phyloP scores from a whole-genome alignment of 1,139 yeast genomes.

The Diutina pseudorugosa region DNA sequence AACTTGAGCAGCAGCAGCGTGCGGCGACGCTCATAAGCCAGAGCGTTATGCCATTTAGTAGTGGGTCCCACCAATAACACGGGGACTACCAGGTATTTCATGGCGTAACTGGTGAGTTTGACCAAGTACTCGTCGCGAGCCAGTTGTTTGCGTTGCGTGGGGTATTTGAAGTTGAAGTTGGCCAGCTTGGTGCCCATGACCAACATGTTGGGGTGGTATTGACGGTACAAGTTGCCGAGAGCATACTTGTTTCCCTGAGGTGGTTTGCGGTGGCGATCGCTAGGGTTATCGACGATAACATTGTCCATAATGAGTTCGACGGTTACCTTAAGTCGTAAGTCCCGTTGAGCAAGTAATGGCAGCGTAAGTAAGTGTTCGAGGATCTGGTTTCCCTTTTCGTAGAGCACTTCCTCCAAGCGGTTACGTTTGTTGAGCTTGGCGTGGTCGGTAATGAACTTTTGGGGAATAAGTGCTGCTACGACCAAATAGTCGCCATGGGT shows the following conservation, averaged over 20 bases:
- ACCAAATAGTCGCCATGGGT: conserved; percentile 29
- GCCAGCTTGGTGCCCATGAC: conserved; percentile 24
- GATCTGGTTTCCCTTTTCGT: not conserved
- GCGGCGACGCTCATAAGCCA: not conserved
- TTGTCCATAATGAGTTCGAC: not conserved
- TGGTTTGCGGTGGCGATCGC: not conserved
- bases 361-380: not conserved
- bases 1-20: not conserved
- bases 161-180: conserved; percentile 33
- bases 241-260: conserved; percentile 21
- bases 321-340: not conserved
- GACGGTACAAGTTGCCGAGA: conserved; percentile 24
- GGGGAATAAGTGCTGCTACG: conserved; percentile 14
- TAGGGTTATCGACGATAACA: not conserved
- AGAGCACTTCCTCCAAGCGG: not conserved
- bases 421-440: not conserved
- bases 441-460: not conserved
- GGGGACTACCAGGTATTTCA: conserved; percentile 31
- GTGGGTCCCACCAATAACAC: conserved; percentile 23
- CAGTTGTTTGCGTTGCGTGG: conserved; percentile 9
- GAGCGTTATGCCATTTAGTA: not conserved
- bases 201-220: conserved; percentile 30
- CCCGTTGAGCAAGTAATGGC: not conserved
- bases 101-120: conserved; percentile 26
- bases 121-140: conserved; percentile 14